Conservation (phyloP, 306 rosid genomes). For the Ziziphus jujuba region DNA sequence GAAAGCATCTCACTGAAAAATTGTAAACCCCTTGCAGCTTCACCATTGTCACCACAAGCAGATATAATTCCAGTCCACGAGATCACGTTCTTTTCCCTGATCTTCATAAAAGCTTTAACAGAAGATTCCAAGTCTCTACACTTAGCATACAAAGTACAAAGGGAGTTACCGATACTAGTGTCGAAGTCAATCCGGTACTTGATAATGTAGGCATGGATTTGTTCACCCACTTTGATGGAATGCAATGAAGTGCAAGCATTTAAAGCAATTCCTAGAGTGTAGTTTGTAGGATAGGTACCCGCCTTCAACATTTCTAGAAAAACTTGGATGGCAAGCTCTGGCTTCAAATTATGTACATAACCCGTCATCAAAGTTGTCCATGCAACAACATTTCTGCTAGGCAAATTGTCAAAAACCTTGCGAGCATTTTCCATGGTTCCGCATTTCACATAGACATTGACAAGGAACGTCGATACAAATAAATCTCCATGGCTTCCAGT, state of each 20-base stretch:
- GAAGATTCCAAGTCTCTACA: slow-evolving; percentile 49
- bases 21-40: slow-evolving; percentile 52
- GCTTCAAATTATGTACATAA: slow-evolving; percentile 57
- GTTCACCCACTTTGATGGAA: slow-evolving; percentile 56
- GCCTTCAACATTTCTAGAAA: slow-evolving; percentile 68
- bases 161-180: slow-evolving; percentile 77
- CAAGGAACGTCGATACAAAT: slow-evolving; percentile 51
- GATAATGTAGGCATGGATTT: slow-evolving; percentile 70
- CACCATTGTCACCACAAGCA: slow-evolving; percentile 70
- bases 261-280: slow-evolving; percentile 61
- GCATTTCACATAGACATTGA: slow-evolving; percentile 71
- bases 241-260: slow-evolving; percentile 62
- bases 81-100: slow-evolving; percentile 65
- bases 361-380: slow-evolving; percentile 82
- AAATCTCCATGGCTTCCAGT: slow-evolving; percentile 59
- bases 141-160: too few species aligned
- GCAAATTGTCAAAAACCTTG: slow-evolving; percentile 57
- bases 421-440: slow-evolving; percentile 58
- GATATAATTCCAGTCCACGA: slow-evolving; percentile 84
- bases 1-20: slow-evolving; percentile 62
- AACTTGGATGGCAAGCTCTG: slow-evolving; percentile 46
- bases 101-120: slow-evolving; percentile 54
- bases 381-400: slow-evolving; percentile 46
- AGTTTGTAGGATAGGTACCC: slow-evolving; percentile 68
- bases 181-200: slow-evolving; percentile 63